phyloP scores from a whole-genome alignment of 768 basidiomycete species.

The Lactarius hatsudake region DNA sequence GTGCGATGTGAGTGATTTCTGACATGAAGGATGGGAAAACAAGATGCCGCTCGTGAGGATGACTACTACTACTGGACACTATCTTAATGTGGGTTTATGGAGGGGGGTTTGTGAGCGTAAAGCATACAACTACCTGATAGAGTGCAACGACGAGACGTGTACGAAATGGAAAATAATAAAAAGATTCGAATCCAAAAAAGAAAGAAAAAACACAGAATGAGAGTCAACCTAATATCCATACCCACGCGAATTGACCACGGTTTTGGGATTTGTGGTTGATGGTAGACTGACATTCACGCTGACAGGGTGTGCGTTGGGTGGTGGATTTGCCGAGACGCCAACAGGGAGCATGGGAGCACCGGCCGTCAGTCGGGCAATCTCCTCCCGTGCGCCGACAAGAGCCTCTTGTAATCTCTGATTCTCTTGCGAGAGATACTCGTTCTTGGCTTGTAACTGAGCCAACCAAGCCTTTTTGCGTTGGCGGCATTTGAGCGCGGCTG shows the following conservation, averaged over 20 bases:
- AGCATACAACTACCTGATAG: constrained; percentile 24
- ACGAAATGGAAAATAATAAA: constrained; percentile 22
- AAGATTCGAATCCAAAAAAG: constrained; percentile 17
- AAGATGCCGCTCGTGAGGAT: background rate
- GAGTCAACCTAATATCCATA: constrained; percentile 23
- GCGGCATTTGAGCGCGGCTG: constrained; percentile 97
- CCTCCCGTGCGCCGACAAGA: constrained; percentile 84
- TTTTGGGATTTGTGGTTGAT: constrained; percentile 1
- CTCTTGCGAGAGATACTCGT: constrained; percentile 88
- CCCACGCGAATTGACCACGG: constrained; percentile 19
- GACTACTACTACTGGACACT: constrained; percentile 27
- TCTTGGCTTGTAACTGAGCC: constrained; percentile 85
- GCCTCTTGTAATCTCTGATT: constrained; percentile 91
- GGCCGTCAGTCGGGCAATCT: constrained; percentile 79
- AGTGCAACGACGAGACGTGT: constrained; percentile 21
- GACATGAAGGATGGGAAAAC: constrained; percentile 13
- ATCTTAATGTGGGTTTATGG: constrained; percentile 18
- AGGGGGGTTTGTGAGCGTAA: constrained; percentile 15
- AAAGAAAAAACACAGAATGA: background rate
- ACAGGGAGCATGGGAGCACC: constrained; percentile 20
- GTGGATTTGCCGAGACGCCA: constrained; percentile 10
- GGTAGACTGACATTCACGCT: constrained; percentile 28
- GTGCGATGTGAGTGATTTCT: constrained; percentile 19
- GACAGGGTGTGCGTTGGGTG: constrained; percentile 22
- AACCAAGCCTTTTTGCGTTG: constrained; percentile 99